Base-by-base conservation (phyloP, 345 rosid genomes). In the Linum trigynum region DNA sequence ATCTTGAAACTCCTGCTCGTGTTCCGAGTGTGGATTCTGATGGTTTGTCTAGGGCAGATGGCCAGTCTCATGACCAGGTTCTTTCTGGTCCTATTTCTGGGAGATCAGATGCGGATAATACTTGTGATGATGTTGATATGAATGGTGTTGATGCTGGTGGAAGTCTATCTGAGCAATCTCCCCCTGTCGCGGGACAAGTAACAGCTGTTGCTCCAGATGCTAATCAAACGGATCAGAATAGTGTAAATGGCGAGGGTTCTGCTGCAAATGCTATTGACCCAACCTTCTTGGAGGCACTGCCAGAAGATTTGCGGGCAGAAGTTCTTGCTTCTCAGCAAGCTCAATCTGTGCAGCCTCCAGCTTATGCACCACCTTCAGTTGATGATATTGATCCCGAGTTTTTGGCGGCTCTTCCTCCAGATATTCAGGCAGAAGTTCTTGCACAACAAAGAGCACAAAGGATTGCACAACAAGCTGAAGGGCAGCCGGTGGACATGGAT, bases 401-500 rank as follows among this genome's bases (percentile, higher is more conserved):
- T 77, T 79, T 92, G 77, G 97, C 98, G 69, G 98, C 98, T 57
- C 89, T 92, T 68, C 98, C 98, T n/a, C 92, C 92, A 57, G 98
- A 92, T 72, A 92, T 92, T 63, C 98, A 92, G 76, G 90, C 98
- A 70, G 98, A 92, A 77, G 98, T 92, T 69, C 80, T 92, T 82
- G 97, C 98, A 64, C 98, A 92, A 69, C 98, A 92, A 81, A 85
- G 98, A 78, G 94, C 89, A 53, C 98, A 90, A 74, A 78, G 96
- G 77, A 81, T 85, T 65, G 86, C 86, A 38, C 97, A 86, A 70
- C 98, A 90, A 75, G 91, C 96, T 70, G 86, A 86, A 71, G 96
- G 96, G 61, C 97, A 90, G 73, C 97, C 98, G 60, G 97, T 88
- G 70, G 98, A 92, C 77, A 92, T 92, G 98, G 98, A 92, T 75